Conservation (phyloP, 2,329 filamentous ascomycete genomes). For the Lizonia empirigonia region DNA sequence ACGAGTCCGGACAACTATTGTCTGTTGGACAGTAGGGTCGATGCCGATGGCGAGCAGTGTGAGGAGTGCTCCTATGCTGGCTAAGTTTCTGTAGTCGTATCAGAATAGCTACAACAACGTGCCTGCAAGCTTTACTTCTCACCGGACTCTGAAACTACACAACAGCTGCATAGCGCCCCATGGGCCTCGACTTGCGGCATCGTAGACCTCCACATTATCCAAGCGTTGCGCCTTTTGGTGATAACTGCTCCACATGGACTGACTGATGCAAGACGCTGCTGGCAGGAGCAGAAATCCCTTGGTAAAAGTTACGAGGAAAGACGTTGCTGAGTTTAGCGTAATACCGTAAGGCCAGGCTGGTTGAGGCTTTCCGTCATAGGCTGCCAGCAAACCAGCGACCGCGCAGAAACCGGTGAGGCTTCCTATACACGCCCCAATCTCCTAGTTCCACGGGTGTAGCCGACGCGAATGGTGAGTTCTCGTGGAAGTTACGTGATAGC, state of each 20-base stretch:
- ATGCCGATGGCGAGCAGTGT: not conserved
- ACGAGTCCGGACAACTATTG: not conserved
- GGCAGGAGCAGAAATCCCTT: not conserved
- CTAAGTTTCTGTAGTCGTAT: not conserved
- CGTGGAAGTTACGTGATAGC: too few relatives aligned
- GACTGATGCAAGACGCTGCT: not conserved
- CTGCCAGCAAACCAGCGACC: not conserved
- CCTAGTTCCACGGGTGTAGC: not conserved
- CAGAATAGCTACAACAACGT: not conserved
- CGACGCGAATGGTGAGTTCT: too few relatives aligned
- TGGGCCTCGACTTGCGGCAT: not conserved
- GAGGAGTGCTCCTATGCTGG: not conserved
- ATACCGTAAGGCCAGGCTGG: slow-evolving; percentile 1
- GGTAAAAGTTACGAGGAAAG: not conserved
- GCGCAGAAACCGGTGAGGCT: not conserved
- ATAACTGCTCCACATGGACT: not conserved
- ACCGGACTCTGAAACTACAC: not conserved
- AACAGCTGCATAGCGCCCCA: not conserved
- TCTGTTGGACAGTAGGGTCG: not conserved
- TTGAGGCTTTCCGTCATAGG: not conserved
- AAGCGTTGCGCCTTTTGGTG: not conserved
- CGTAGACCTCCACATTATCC: not conserved
- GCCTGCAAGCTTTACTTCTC: not conserved
- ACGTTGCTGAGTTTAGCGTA: not conserved
- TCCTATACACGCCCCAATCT: not conserved